phyloP scores from a whole-genome alignment of 2,329 filamentous ascomycete species.

The Phymatotrichopsis omnivora region DNA sequence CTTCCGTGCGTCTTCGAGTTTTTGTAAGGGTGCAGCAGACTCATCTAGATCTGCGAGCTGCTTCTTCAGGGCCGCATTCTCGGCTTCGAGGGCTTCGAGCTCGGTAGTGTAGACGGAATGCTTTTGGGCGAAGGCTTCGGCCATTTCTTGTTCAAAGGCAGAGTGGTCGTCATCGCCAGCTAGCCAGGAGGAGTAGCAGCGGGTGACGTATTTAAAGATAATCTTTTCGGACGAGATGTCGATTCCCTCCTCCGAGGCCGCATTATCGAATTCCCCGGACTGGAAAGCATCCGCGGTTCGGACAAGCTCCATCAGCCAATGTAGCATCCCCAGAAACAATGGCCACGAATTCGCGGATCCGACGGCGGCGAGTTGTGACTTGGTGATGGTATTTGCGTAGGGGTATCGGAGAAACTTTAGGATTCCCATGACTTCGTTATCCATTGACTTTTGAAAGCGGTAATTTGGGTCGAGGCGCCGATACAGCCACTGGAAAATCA shows the following conservation, averaged over 20 bases:
- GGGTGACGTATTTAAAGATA: constrained; percentile 83
- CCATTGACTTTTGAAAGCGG: constrained; percentile 86
- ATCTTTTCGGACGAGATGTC: constrained; percentile 86
- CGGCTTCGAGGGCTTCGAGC: constrained; percentile 72
- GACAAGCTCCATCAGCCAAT: constrained; percentile 98
- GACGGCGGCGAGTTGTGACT: constrained; percentile 88
- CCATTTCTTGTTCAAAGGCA: constrained; percentile 56
- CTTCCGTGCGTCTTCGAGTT: constrained; percentile 75
- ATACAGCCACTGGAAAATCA: constrained; percentile 97
- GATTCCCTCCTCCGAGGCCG: constrained; percentile 69
- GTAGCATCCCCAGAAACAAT: constrained; percentile 81
- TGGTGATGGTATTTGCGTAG: constrained; percentile 90
- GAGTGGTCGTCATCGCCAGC: constrained; percentile 88
- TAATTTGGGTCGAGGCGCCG: constrained; percentile 91
- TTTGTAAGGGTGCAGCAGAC: constrained; percentile 60
- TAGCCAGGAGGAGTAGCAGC: constrained; percentile 88
- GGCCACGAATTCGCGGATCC: constrained; percentile 89
- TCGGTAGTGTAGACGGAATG: constrained; percentile 80
- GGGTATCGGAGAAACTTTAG: constrained; percentile 91
- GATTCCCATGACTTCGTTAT: constrained; percentile 85
- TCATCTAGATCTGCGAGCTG: constrained; percentile 85
- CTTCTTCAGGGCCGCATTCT: constrained; percentile 67
- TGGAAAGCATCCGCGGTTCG: constrained; percentile 84
- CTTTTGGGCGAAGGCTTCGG: constrained; percentile 69
- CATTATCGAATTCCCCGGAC: constrained; percentile 72